Conservation (phyloP, 2,329 filamentous ascomycete genomes). For the Talaromyces sp. region DNA sequence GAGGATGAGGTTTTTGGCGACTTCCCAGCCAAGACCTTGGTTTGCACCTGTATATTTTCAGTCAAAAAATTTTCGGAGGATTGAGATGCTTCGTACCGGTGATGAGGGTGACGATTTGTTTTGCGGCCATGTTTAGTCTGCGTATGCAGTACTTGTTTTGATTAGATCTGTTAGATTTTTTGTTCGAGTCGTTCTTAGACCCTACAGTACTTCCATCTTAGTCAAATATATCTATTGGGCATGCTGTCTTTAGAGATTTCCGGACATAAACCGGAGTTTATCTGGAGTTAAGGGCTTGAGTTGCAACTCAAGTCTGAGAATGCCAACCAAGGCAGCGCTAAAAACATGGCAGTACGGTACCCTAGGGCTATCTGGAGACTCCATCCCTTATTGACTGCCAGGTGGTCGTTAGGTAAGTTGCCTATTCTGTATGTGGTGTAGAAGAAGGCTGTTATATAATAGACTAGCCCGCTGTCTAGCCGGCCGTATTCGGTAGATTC, state of each 20-base stretch:
- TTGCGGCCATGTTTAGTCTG: constrained; percentile 7
- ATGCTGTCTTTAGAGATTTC: not conserved
- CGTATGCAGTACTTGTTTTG: not conserved
- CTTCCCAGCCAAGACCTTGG: constrained; percentile 18
- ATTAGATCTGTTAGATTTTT: not conserved
- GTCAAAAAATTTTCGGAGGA: not conserved
- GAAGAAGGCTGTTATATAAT: too few species aligned
- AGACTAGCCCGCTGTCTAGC: too few species aligned
- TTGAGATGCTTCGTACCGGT: constrained; percentile 7
- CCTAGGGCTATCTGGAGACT: too few species aligned
- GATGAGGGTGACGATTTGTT: constrained; percentile 19
- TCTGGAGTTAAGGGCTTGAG: not conserved
- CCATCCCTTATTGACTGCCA: too few species aligned
- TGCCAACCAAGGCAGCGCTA: not conserved
- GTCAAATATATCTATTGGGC: not conserved
- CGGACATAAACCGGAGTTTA: constrained; percentile 6
- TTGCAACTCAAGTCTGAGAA: not conserved
- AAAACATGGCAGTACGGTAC: not conserved
- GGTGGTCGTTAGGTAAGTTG: too few species aligned
- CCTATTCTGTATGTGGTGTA: too few species aligned
- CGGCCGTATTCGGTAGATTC: too few species aligned
- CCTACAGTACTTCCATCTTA: not conserved
- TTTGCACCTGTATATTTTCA: constrained; percentile 14
- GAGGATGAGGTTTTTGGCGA: constrained; percentile 18
- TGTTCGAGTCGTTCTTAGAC: not conserved